These are phyloP conservation scores for Carex sylvatica DNA, from an alignment of 202 grass and related monocot species.

Conservation along the genomic window DNA sequence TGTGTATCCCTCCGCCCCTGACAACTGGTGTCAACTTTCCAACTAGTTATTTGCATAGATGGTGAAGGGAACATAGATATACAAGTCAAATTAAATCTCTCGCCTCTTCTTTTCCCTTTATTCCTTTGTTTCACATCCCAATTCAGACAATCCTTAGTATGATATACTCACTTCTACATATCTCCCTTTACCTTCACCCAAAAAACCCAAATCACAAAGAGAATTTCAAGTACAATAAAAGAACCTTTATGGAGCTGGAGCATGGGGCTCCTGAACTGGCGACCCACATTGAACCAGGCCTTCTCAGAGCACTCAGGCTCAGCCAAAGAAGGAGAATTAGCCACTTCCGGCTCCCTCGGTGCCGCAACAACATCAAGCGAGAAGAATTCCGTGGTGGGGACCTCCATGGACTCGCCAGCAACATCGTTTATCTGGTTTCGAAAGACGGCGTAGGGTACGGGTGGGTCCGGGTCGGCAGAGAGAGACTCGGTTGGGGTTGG, in stretches of 20 bases:
- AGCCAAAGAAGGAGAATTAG: slow-evolving; percentile 9
- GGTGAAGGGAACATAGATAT: neutral
- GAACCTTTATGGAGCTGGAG: slow-evolving; percentile 95
- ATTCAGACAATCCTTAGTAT: neutral
- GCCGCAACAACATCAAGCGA: slow-evolving; percentile 49
- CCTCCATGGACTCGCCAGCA: slow-evolving; percentile 32
- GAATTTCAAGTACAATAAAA: slow-evolving; percentile 6
- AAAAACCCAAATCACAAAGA: neutral
- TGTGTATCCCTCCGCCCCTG: too few relatives aligned
- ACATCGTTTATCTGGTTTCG: slow-evolving; percentile 71
- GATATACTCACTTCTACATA: neutral
- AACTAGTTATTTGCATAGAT: neutral
- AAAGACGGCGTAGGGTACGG: slow-evolving; percentile 60
- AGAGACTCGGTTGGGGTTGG: slow-evolving; percentile 23
- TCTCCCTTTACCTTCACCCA: neutral
- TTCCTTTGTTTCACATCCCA: neutral
- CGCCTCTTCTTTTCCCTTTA: neutral
- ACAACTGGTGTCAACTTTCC: neutral
- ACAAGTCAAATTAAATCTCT: neutral
- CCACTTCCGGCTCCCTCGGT: neutral
- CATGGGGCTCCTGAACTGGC: slow-evolving; percentile 85
- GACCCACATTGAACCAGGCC: slow-evolving; percentile 66
- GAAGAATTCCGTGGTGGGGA: slow-evolving; percentile 70
- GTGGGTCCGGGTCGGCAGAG: slow-evolving; percentile 15
- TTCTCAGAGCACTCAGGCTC: slow-evolving; percentile 50